Conservation (phyloP, 768 basidiomycete species). For the Stropharia rugosoannulata region DNA sequence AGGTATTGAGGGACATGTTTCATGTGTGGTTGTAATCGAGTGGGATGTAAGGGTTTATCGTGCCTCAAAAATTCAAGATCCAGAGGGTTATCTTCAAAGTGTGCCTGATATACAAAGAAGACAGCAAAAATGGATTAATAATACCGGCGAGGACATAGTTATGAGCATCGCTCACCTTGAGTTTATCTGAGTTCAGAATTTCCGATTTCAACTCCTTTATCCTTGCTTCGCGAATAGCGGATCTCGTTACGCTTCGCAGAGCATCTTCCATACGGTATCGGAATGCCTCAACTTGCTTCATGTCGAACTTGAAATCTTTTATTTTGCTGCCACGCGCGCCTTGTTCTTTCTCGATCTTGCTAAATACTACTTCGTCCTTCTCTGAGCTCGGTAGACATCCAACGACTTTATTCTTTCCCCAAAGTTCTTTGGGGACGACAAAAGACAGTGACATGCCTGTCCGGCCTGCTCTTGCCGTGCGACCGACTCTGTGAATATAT, state of each 20-base stretch:
- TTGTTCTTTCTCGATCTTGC: slow-evolving; percentile 76
- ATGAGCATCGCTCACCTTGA: slow-evolving; percentile 65
- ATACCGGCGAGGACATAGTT: background rate
- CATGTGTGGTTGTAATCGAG: slow-evolving; percentile 89
- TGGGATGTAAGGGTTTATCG: slow-evolving; percentile 91
- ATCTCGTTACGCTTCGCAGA: slow-evolving; percentile 81
- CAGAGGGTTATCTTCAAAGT: slow-evolving; percentile 95
- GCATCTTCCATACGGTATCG: slow-evolving; percentile 98
- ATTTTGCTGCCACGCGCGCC: slow-evolving; percentile 56
- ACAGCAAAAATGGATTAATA: background rate
- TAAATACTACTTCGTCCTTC: slow-evolving; percentile 76
- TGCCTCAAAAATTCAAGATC: slow-evolving; percentile 92
- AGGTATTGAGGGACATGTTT: slow-evolving; percentile 95
- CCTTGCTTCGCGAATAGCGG: slow-evolving; percentile 85
- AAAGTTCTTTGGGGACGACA: slow-evolving; percentile 67
- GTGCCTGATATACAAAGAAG: slow-evolving; percentile 57
- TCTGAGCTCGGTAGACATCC: slow-evolving; percentile 67
- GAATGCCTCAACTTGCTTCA: slow-evolving; percentile 96
- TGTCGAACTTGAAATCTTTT: slow-evolving; percentile 92
- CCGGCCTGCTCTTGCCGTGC: slow-evolving; percentile 94
- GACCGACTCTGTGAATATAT: slow-evolving; percentile 94
- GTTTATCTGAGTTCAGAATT: slow-evolving; percentile 92
- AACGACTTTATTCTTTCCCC: slow-evolving; percentile 76
- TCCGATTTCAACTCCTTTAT: slow-evolving; percentile 93
- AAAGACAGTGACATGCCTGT: slow-evolving; percentile 92